phyloP scores from a whole-genome alignment of 371 early-diverging fungal species.

The Umbelopsis sp. region DNA sequence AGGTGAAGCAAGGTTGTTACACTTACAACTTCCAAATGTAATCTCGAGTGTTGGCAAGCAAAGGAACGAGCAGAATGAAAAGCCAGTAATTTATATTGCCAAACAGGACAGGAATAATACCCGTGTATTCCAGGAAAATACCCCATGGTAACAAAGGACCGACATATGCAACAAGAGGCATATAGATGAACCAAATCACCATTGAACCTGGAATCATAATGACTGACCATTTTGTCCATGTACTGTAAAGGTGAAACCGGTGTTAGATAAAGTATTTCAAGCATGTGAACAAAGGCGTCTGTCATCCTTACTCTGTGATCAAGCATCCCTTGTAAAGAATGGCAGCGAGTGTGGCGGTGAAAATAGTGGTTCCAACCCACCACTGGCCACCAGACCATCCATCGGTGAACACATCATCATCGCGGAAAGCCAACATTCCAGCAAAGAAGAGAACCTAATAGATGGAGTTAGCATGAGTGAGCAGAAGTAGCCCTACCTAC shows the following conservation, averaged over 20 bases:
- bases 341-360: constrained; percentile 76
- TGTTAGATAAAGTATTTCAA: background rate
- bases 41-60: constrained; percentile 81
- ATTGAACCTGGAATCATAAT: constrained; percentile 83
- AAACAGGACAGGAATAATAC: constrained; percentile 72
- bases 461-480: background rate
- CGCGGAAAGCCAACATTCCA: constrained; percentile 61
- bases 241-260: constrained; percentile 31
- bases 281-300: too few relatives aligned
- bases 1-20: background rate
- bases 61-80: constrained; percentile 79
- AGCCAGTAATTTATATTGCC: constrained; percentile 86
- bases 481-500: background rate
- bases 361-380: constrained; percentile 78
- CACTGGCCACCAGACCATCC: constrained; percentile 79
- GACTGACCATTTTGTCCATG: constrained; percentile 86
- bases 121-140: constrained; percentile 83
- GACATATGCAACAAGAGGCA: constrained; percentile 84
- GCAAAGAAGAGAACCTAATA: constrained; percentile 63
- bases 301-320: constrained; percentile 70
- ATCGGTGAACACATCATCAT: constrained; percentile 58
- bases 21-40: constrained; percentile 92
- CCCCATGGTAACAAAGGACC: constrained; percentile 67
- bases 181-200: constrained; percentile 85
- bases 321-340: constrained; percentile 84